phyloP scores from a whole-genome alignment of 2,329 filamentous ascomycete genomes.

The Ophiostoma fasciatum region DNA sequence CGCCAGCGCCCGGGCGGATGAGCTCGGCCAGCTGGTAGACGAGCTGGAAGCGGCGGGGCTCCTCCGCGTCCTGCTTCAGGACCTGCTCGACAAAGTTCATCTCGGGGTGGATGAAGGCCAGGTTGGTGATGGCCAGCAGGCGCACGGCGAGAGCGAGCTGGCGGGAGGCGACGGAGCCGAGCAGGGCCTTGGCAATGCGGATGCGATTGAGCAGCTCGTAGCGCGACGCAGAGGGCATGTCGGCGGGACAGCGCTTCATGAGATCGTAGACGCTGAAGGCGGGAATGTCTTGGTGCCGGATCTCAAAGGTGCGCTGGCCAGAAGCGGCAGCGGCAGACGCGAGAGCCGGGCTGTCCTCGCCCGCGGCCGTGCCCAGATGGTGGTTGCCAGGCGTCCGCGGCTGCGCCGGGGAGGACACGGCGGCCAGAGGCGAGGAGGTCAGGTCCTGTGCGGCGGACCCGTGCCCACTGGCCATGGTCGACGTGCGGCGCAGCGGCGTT shows the following conservation, averaged over 20 bases:
- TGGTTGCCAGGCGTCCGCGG: slow-evolving; percentile 22
- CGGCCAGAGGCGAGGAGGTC: slow-evolving; percentile 24
- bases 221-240: slow-evolving; percentile 56
- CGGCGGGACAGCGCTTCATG: slow-evolving; percentile 38
- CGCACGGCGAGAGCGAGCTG: slow-evolving; percentile 68
- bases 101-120: slow-evolving; percentile 81
- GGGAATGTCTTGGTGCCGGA: slow-evolving; percentile 41
- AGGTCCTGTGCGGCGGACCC: slow-evolving; percentile 22
- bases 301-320: slow-evolving; percentile 46
- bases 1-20: slow-evolving; percentile 64
- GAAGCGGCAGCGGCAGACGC: slow-evolving; percentile 25
- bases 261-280: slow-evolving; percentile 41
- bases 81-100: slow-evolving; percentile 73
- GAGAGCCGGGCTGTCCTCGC: slow-evolving; percentile 22
- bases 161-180: slow-evolving; percentile 47
- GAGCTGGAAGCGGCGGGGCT: slow-evolving; percentile 76
- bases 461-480: too few species aligned
- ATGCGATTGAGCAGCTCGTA: slow-evolving; percentile 80
- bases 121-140: slow-evolving; percentile 73
- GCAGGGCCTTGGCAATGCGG: slow-evolving; percentile 68
- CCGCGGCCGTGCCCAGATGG: too few species aligned
- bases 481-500: slow-evolving; percentile 57
- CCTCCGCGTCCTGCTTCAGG: slow-evolving; percentile 74
- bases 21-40: slow-evolving; percentile 86
- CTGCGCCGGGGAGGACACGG: too few species aligned